These are phyloP conservation scores for Fonsecaea nubica DNA, from an alignment of 2,329 filamentous ascomycete species.

Conservation along the genomic window DNA sequence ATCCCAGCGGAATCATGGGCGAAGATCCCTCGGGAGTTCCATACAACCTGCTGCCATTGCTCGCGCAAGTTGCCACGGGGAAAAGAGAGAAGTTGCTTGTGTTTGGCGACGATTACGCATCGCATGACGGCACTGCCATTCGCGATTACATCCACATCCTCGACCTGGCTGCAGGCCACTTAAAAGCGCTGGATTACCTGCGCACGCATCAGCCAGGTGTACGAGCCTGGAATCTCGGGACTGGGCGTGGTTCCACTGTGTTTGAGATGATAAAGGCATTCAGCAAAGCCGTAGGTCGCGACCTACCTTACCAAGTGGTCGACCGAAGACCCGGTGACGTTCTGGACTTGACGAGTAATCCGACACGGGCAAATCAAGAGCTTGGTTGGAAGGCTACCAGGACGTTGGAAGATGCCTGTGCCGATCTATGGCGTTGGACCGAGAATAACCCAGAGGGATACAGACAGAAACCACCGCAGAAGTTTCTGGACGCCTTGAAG, in stretches of 20 bases:
- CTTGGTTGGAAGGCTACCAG: conserved; percentile 90
- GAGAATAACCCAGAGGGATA: conserved; percentile 96
- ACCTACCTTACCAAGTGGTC: conserved; percentile 85
- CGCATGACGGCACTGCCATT: conserved; percentile 89
- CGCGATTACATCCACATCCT: conserved; percentile 98
- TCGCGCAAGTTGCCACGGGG: conserved; percentile 94
- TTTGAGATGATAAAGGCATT: conserved; percentile 98
- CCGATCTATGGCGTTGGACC: conserved; percentile 96
- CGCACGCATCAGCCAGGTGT: conserved; percentile 84
- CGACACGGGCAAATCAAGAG: conserved; percentile 83
- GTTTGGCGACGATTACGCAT: conserved; percentile 92
- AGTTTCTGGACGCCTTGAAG: conserved; percentile 73
- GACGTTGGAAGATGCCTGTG: conserved; percentile 90
- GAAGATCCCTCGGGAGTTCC: conserved; percentile 96
- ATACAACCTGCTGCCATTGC: conserved; percentile 91
- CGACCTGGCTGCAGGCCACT: conserved; percentile 83
- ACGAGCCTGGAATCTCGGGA: conserved; percentile 95
- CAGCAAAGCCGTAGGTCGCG: conserved; percentile 80
- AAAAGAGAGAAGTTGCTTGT: conserved; percentile 93
- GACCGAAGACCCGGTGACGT: conserved; percentile 86
- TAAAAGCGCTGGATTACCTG: conserved; percentile 89
- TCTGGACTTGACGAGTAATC: conserved; percentile 91
- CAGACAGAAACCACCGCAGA: conserved; percentile 84
- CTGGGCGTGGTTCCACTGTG: conserved; percentile 91
- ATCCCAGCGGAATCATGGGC: conserved; percentile 96